Base-by-base conservation (phyloP, 345 rosid species). In the Rhizophora mangle region DNA sequence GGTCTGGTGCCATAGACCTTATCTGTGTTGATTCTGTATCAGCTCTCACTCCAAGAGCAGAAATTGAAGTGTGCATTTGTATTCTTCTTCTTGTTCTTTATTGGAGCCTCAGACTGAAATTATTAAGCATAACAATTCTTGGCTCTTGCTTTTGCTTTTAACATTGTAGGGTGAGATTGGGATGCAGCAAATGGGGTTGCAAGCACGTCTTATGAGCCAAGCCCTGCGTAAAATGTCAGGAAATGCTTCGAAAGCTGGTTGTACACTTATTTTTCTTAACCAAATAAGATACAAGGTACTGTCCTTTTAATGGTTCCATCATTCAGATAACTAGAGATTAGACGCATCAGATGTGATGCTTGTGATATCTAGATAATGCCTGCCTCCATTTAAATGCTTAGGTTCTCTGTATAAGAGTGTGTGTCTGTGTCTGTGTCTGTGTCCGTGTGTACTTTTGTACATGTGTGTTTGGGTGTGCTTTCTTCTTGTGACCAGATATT, bases 211-310 rank as follows among this genome's bases (percentile, higher is more conserved):
- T 39, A 94, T 94, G 97, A 94, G 98, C 82, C 98, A 94, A 84
- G 98, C 98, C 71, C 76, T 94, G 80, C 97, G 96, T 72, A 94
- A 91, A 84, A 94, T 94, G 98, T 91, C 98, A 43, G 98, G 98
- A 82, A 94, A 94, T 75, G 97, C 97, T 65, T 94, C 98, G n/a
- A 94, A 94, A 85, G 98, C 98, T 85, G 90, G 97, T 51, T 94
- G 97, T 68, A 94, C 97, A 18, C 90, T 94, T 68, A 88, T 94
- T 69, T 94, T 94, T 76, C 88, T 94, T 43, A 89, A 94, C 72
- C 97, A 94, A 77, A 94, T 94, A 72, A 78, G 98, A 88, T 91
- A 94, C 70, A 94, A 94, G 96, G 97, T 91, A 76, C 60, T 58
- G 58, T 6, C 55, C n/a, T 65, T 71, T 68, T n/a, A 39, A 29